A percentile compares a stretch with the other conserved stretches of the same genome.
Conservation (phyloP, 371 early-diverging fungal genomes). For the Batkoa obscura region DNA sequence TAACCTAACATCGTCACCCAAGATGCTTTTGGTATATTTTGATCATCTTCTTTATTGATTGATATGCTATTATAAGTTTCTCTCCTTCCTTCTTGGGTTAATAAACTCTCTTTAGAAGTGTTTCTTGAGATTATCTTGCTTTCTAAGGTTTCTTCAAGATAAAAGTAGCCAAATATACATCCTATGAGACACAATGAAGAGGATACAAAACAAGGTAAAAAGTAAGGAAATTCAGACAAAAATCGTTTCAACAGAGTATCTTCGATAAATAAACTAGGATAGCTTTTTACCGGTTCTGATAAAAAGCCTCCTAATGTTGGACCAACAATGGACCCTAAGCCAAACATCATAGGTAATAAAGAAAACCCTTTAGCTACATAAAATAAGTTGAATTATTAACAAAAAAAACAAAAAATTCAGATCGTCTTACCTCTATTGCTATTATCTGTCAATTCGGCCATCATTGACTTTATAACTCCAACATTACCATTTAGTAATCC, state of each 20-base stretch:
- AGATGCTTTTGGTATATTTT: background rate
- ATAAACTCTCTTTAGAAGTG: no score
- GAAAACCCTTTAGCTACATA: constrained; percentile 6
- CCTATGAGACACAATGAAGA: constrained; percentile 37
- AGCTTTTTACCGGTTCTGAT: constrained; percentile 44
- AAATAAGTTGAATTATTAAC: background rate
- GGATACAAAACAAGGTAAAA: constrained; percentile 64
- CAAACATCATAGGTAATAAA: constrained; percentile 8
- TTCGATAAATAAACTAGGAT: constrained; percentile 35
- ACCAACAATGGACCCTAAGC: constrained; percentile 21
- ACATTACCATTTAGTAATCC: constrained; percentile 68
- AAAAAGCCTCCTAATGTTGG: constrained; percentile 67
- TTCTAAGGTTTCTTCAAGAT: constrained; percentile 47
- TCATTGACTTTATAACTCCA: constrained; percentile 68
- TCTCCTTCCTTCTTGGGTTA: background rate
- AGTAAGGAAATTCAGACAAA: constrained; percentile 50
- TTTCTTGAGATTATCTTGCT: background rate
- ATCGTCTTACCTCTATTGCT: constrained; percentile 35
- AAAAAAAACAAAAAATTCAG: background rate
- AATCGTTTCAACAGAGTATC: constrained; percentile 28
- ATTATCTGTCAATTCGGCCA: constrained; percentile 66
- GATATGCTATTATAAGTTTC: background rate
- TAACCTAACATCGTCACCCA: constrained; percentile 3
- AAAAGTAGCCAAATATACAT: constrained; percentile 40
- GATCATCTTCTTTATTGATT: background rate